Percentiles rank a stretch among this genome's conserved stretches.
Conservation (phyloP, 2,329 filamentous ascomycete genomes). For the Ascosphaera apis region DNA sequence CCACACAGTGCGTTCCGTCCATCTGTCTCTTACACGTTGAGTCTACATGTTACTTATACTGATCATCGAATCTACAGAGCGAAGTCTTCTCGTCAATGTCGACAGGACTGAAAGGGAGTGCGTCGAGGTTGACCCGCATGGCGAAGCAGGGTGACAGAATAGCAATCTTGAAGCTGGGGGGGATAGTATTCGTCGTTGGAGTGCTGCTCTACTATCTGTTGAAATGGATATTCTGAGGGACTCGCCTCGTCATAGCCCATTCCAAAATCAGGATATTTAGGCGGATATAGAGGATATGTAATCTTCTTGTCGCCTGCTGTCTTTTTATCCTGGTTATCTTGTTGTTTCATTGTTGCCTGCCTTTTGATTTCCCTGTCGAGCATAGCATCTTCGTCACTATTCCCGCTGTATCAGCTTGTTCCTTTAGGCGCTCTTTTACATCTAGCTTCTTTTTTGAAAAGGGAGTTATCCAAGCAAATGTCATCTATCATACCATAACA, state of each 20-base stretch:
- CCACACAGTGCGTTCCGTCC: conserved; percentile 40
- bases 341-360: too few relatives aligned
- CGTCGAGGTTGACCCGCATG: conserved; percentile 65
- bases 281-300: too few relatives aligned
- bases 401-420: too few relatives aligned
- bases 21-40: background rate
- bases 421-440: too few relatives aligned
- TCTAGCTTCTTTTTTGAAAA: too few relatives aligned
- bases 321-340: too few relatives aligned
- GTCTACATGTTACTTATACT: background rate
- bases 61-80: conserved; percentile 26
- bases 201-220: conserved; percentile 53
- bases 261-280: too few relatives aligned
- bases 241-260: background rate
- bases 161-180: conserved; percentile 72
- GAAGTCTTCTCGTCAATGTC: conserved; percentile 83
- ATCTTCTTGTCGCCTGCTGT: too few relatives aligned
- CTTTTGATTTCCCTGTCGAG: too few relatives aligned
- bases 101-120: conserved; percentile 62
- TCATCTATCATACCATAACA: too few relatives aligned
- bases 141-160: conserved; percentile 75
- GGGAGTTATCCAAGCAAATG: too few relatives aligned
- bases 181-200: conserved; percentile 51
- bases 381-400: too few relatives aligned
- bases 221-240: conserved; percentile 32